These are phyloP conservation scores for Diplodia seriata DNA, from an alignment of 2,329 filamentous ascomycete genomes.

Conservation along the genomic window DNA sequence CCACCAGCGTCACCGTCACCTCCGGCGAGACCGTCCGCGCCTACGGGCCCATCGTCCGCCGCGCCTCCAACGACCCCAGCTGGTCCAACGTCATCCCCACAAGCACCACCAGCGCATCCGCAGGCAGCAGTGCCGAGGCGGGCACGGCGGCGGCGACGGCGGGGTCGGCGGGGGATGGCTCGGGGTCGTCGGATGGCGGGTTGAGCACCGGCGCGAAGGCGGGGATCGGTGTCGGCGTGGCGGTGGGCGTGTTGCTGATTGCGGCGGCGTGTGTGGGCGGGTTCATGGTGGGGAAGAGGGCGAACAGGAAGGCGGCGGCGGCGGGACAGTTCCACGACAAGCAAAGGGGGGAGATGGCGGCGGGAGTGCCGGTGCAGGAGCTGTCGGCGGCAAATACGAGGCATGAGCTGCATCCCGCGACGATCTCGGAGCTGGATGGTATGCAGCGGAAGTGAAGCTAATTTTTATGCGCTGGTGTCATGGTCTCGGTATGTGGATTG, in stretches of 20 bases:
- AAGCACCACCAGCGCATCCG: not conserved
- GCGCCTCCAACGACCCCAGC: not conserved
- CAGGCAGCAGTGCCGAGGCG: not conserved
- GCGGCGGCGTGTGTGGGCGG: not conserved
- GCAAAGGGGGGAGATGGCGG: not conserved
- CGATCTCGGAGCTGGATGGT: not conserved
- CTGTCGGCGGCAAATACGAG: not conserved
- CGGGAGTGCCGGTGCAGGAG: not conserved
- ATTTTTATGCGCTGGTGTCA: too few relatives aligned
- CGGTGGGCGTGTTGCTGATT: not conserved
- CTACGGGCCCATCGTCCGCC: slow-evolving; percentile 19
- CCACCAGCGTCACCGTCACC: not conserved
- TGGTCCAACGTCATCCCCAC: not conserved
- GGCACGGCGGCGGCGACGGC: not conserved
- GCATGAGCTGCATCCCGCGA: slow-evolving; percentile 2
- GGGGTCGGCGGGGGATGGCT: too few relatives aligned
- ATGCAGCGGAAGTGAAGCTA: not conserved
- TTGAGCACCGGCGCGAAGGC: slow-evolving; percentile 6
- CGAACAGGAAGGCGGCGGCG: not conserved
- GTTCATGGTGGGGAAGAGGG: not conserved
- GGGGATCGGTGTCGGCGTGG: not conserved
- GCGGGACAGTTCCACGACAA: not conserved
- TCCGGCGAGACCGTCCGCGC: slow-evolving; percentile 14
- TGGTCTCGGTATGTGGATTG: too few relatives aligned
- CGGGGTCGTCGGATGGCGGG: not conserved